phyloP scores from a whole-genome alignment of 495 filamentous ascomycete genomes.

The Neurospora sp. region DNA sequence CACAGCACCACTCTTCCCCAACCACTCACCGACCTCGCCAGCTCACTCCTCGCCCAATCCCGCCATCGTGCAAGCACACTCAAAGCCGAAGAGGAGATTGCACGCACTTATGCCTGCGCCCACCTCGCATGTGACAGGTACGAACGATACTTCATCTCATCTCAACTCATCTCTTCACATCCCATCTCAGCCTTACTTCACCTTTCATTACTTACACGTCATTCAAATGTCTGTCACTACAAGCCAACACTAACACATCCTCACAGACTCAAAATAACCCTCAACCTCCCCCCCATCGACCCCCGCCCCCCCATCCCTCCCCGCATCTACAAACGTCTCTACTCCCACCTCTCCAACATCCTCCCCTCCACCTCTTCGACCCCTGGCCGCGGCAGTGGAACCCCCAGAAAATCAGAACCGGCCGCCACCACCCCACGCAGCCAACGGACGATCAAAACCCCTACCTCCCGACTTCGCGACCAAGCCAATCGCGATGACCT shows the following conservation, averaged over 20 bases:
- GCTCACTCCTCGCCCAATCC: conserved; percentile 78
- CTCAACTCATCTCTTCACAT: neutral
- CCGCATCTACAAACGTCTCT: conserved; percentile 74
- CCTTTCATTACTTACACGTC: too few species aligned
- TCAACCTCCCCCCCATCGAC: conserved; percentile 74
- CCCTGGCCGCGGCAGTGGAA: conserved; percentile 10
- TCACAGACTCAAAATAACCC: conserved; percentile 61
- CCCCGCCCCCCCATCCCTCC: conserved; percentile 76
- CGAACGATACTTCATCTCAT: neutral
- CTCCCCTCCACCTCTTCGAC: conserved; percentile 38
- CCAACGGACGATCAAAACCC: conserved; percentile 13
- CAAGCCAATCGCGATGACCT: neutral
- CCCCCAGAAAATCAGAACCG: conserved; percentile 12
- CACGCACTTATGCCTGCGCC: conserved; percentile 77
- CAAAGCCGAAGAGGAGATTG: conserved; percentile 82
- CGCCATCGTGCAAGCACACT: conserved; percentile 66
- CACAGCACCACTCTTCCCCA: conserved; percentile 60
- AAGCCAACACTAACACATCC: neutral
- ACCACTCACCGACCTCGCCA: conserved; percentile 65
- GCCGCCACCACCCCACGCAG: conserved; percentile 13
- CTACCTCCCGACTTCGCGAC: conserved; percentile 27
- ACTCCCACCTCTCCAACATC: conserved; percentile 65
- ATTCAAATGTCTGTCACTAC: too few species aligned
- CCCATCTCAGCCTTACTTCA: neutral
- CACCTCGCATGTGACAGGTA: conserved; percentile 86